These are phyloP conservation scores for Babesia sp. DNA, from an alignment of 169 alveolate species.

Conservation along the genomic window DNA sequence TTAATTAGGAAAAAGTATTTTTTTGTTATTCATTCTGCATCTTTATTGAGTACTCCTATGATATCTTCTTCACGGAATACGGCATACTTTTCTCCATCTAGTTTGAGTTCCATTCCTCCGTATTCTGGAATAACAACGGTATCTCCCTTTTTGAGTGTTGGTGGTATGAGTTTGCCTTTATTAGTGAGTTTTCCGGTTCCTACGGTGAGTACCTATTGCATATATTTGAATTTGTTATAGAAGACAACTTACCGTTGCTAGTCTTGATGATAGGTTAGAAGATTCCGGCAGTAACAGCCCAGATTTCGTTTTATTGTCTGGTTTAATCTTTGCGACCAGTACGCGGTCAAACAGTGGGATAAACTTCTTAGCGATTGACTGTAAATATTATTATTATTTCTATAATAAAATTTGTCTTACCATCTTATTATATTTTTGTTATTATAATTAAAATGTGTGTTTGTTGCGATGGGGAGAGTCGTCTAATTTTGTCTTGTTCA, in stretches of 20 bases:
- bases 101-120: conserved; percentile 83
- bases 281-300: conserved; percentile 83
- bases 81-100: conserved; percentile 82
- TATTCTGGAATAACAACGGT: conserved; percentile 86
- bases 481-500: no score
- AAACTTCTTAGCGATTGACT: conserved; percentile 75
- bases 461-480: conserved; percentile 2
- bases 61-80: conserved; percentile 84
- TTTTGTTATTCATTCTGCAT: no score
- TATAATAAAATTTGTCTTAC: conserved; percentile 5
- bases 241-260: conserved; percentile 69
- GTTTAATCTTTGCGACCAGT: conserved; percentile 78
- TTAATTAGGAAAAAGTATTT: no score
- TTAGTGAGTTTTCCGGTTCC: conserved; percentile 70
- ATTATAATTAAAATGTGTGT: conserved; percentile 1
- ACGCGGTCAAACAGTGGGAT: conserved; percentile 83
- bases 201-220: conserved; percentile 71
- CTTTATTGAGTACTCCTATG: conserved; percentile 69
- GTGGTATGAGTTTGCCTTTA: conserved; percentile 71
- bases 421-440: conserved; percentile 6
- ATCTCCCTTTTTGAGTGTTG: conserved; percentile 81
- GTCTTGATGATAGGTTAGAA: conserved; percentile 73
- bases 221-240: not conserved
- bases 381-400: not conserved
- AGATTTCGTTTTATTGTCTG: conserved; percentile 78